A percentile compares a stretch with the other conserved stretches of the same genome.
phyloP scores from a whole-genome alignment of 1,139 yeast genomes.

The Scheffersomyces segobiensis region DNA sequence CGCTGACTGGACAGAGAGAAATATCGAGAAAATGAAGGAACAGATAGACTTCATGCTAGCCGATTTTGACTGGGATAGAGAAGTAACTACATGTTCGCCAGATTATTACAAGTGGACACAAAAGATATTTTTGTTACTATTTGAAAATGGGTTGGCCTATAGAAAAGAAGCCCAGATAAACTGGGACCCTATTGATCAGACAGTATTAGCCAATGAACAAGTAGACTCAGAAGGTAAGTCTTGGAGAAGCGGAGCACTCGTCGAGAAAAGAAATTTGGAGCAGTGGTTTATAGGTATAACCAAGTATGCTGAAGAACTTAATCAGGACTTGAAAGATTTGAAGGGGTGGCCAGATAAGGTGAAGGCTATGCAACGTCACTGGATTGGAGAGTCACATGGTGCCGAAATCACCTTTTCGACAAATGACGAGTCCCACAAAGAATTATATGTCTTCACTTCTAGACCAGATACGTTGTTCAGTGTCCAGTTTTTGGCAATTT shows the following conservation, averaged over 20 bases:
- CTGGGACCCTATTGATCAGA: slow-evolving; percentile 96
- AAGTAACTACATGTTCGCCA: slow-evolving; percentile 82
- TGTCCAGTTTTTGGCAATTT: slow-evolving; percentile 78
- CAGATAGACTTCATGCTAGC: slow-evolving; percentile 80
- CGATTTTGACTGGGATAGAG: slow-evolving; percentile 93
- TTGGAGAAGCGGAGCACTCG: slow-evolving; percentile 96
- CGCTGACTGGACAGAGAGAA: slow-evolving; percentile 74
- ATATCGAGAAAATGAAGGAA: slow-evolving; percentile 77
- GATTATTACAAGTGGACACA: slow-evolving; percentile 94
- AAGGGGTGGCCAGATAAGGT: slow-evolving; percentile 87
- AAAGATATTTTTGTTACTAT: slow-evolving; percentile 70
- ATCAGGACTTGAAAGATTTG: slow-evolving; percentile 59
- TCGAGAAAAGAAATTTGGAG: slow-evolving; percentile 73
- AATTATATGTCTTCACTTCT: slow-evolving; percentile 70
- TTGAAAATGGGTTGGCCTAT: slow-evolving; percentile 79
- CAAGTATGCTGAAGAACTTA: slow-evolving; percentile 66
- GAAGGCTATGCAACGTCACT: slow-evolving; percentile 83
- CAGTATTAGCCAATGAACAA: slow-evolving; percentile 95
- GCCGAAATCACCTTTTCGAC: slow-evolving; percentile 57
- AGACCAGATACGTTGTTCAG: slow-evolving; percentile 85
- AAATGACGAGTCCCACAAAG: slow-evolving; percentile 11
- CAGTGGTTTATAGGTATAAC: slow-evolving; percentile 97
- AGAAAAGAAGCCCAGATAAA: slow-evolving; percentile 84
- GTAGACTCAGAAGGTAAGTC: slow-evolving; percentile 88
- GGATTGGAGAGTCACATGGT: slow-evolving; percentile 94